Percentiles rank a stretch among this genome's conserved stretches.
Conservation (phyloP, 176 grass and related monocot species). For the Juncus effusus region DNA sequence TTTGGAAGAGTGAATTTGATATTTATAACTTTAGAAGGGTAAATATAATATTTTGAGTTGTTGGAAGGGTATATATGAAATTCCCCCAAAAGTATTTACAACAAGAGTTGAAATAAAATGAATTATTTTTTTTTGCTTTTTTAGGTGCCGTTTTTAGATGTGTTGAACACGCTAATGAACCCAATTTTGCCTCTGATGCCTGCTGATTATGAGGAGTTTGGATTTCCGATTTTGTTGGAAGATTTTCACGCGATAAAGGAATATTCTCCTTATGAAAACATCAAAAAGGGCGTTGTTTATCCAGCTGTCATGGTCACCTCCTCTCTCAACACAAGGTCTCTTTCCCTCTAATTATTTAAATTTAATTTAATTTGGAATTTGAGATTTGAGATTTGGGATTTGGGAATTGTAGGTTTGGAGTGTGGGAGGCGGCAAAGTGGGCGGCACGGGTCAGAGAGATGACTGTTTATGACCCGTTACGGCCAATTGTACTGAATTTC, state of each 20-base stretch:
- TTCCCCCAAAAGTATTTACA: too few relatives aligned
- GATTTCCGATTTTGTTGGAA: slow-evolving; percentile 74
- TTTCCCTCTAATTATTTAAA: slow-evolving; percentile 8
- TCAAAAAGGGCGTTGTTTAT: slow-evolving; percentile 75
- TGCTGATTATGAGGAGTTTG: slow-evolving; percentile 95
- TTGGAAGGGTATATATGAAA: too few relatives aligned
- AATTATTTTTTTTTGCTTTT: background rate
- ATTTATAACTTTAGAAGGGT: too few relatives aligned
- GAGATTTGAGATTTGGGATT: slow-evolving; percentile 12
- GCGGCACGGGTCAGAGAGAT: slow-evolving; percentile 73
- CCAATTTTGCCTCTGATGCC: slow-evolving; percentile 88
- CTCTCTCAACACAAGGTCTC: slow-evolving; percentile 78
- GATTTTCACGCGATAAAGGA: slow-evolving; percentile 87
- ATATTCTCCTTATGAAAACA: slow-evolving; percentile 96
- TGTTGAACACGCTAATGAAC: slow-evolving; percentile 77
- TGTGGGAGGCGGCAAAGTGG: slow-evolving; percentile 98
- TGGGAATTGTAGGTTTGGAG: slow-evolving; percentile 68
- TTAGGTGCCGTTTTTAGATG: slow-evolving; percentile 96
- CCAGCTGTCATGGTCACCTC: slow-evolving; percentile 89
- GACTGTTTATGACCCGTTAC: slow-evolving; percentile 66
- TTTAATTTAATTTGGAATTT: slow-evolving; percentile 2
- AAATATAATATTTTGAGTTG: too few relatives aligned
- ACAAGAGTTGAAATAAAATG: too few relatives aligned
- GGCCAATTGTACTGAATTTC: slow-evolving; percentile 82
- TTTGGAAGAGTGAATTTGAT: too few relatives aligned